Base-by-base conservation (phyloP, 208 protist genomes). In the Acanthamoeba divionensis region DNA sequence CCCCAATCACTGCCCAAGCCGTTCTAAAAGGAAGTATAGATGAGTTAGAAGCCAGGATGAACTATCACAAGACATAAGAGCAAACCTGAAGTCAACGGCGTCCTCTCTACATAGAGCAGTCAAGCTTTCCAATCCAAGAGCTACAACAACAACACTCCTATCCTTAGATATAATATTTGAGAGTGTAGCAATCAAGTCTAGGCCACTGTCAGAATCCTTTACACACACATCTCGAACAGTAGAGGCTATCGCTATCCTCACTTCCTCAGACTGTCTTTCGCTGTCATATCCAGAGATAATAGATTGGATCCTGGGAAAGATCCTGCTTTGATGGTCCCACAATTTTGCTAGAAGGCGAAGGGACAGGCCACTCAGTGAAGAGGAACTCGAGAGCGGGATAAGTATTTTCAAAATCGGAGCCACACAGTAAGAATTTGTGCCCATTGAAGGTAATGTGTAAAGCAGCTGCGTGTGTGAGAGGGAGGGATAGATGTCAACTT, bases 141-240 rank as follows among this genome's bases (percentile, higher is more conserved):
- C 67, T 33, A 79, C 67, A 48, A 41, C 47, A 5, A 29, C 26
- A 15, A 41, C 45, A 48, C 36, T 79, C 26, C 47, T 48, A 33
- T 79, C 67, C 67, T 79, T 79, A 21, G 67, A 54, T 26, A 79
- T 79, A 48, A 79, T 10, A 48, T 48, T 79, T 48, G 67, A 79
- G 2, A 79, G 67, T 12, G 67, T 33, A 15, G 67, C 54, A 29
- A 79, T 79, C 67, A 79, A 26, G n/a, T 79, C 67, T n/a, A 52
- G 29, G 44, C 67, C 67, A 26, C 45, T 18, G n/a, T 79, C 67
- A 41, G 45, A 57, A 33, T 79, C 67, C 67, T 79, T 36, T 1
- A 79, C 24, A 15, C 67, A 79, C 13, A 79, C 67, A 33, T 79
- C 67, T 41, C 67, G 5, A 33, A 77, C 54, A 12, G 54, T 48